Evolutionary conservation across 2,329 filamentous ascomycete genomes (phyloP).

Genomic region (Pleoardoris graminearum): DNA sequence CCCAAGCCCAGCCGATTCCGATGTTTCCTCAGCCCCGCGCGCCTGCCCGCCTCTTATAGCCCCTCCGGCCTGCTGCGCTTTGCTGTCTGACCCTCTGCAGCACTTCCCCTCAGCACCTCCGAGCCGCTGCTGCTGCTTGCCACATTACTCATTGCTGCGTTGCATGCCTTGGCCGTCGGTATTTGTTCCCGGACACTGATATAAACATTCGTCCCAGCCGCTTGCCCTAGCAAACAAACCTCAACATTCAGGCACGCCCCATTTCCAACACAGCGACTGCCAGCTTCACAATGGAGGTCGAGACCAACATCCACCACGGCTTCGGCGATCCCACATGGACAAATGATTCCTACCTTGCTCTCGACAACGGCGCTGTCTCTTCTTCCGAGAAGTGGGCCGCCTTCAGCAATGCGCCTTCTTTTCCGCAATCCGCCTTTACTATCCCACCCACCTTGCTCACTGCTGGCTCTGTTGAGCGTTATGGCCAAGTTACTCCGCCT

Average conservation of each 20-base stretch:
- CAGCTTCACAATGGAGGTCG: constrained; percentile 24
- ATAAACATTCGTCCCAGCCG: no score
- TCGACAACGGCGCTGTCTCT: constrained; percentile 21
- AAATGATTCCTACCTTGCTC: constrained; percentile 30
- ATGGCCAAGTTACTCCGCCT: constrained; percentile 43
- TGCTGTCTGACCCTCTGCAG: background rate
- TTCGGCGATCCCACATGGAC: constrained; percentile 32
- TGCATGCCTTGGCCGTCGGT: constrained; percentile 1
- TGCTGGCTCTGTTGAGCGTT: constrained; percentile 34
- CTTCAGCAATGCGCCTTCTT: constrained; percentile 15
- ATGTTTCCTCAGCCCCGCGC: background rate
- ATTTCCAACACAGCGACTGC: no score
- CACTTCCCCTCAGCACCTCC: background rate
- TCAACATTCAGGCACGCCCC: background rate
- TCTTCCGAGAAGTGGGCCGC: constrained; percentile 29
- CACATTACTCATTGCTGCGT: constrained; percentile 1
- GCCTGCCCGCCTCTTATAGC: background rate
- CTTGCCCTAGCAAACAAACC: background rate
- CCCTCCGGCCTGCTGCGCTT: background rate
- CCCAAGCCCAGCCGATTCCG: constrained; percentile 1
- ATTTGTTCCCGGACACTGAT: background rate
- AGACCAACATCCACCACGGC: constrained; percentile 12
- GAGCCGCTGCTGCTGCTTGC: background rate
- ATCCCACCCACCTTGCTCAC: constrained; percentile 36
- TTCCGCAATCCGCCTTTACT: constrained; percentile 23